Evolutionary conservation across 1,139 yeast species (phyloP), one percentile per base, ranked within the genome.

Genomic region (Yamadazyma blattariae): DNA sequence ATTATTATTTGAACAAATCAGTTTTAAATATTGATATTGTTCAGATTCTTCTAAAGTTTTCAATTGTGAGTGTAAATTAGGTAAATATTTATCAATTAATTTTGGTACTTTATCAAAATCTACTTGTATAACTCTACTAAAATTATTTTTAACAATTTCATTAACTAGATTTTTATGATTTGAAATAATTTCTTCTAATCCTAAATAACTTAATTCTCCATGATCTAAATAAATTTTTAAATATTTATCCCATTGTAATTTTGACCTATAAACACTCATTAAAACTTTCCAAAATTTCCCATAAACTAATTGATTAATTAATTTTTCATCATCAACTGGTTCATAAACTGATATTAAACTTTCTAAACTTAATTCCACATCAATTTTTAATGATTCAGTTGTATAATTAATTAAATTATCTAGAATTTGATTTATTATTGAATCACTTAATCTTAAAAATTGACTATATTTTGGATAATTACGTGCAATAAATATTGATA

Each of bases 401-500:
- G 58, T 52, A 40, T 59, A 64, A n/a, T 61, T 49, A 45, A 89
- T 79, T 23, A 87, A 60, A 10, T 59, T 61, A 4, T 67, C 61
- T 17, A 85, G 60, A 5, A 83, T 62, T 7, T 58, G 54, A 4
- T 71, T 66, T 28, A 84, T 54, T 1, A 65, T 59, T 4, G 78
- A 67, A 34, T 82, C 90, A 0, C 90, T 76, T 2, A 88, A 59
- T 27, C 86, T 65, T 11, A 89, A 69, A 44, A 83, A 88, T 55
- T 89, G 96, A 3, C 78, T 67, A 52, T 83, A 89, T 54, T 88
- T 88, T 3, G 96, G 81, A 42, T 81, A 78, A 51, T 85, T 87
- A 35, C 90, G 55, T 0, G 88, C 85, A 21, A 89, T 61, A 49
- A 89, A 89, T 6, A 86, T 73, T 12, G 85, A 71, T 37, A 86